Base-by-base conservation (phyloP, 441 rosid species). In the Sinapis alba region DNA sequence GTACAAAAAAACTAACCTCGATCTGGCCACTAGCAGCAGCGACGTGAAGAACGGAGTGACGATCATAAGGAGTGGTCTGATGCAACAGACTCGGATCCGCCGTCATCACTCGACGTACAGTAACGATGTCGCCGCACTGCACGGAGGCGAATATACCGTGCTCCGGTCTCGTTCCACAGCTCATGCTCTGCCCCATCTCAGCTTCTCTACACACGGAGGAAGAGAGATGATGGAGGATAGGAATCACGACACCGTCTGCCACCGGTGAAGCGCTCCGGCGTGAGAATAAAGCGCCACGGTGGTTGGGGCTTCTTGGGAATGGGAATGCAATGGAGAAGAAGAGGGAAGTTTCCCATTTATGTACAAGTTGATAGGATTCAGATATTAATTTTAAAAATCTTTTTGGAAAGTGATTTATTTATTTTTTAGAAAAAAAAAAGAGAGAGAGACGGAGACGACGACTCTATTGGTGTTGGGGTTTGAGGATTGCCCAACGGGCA, bases 11-110 rank as follows among this genome's bases (percentile, higher is more conserved):
- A 60, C 84, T 62, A 20, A 84, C 99, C 97, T 95, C 95, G 88
- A 93, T 87, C 93, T 86, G 97, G 85, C 94, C 99, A 88, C 82
- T 89, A 64, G 97, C 93, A 73, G 99, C 99, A 67, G 99, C 98
- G 62, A 95, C 78, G 74, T 95, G 99, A 63, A 95, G 90, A 59
- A 87, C 75, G 65, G 93, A 93, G 79, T 93, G 92, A 26, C 92
- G 93, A 84, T 89, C 97, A 75, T 89, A 89, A 53, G 79, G 60
- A 75, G 93, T 90, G 23, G 84, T 85, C 50, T 86, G 86, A 41
- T 77, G 73, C 57, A 86, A 60, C 18, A 91, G 82, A 71, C 79
- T 69, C 1, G 98, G 89, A 53, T 91, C 87, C 76, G 81, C 65
- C 76, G 76, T 78, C 30, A 93, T 53, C 82, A 88, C 72, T 10